These are phyloP conservation scores for Tetramitus jugosus DNA, from an alignment of 208 protist genomes.

Conservation along the genomic window DNA sequence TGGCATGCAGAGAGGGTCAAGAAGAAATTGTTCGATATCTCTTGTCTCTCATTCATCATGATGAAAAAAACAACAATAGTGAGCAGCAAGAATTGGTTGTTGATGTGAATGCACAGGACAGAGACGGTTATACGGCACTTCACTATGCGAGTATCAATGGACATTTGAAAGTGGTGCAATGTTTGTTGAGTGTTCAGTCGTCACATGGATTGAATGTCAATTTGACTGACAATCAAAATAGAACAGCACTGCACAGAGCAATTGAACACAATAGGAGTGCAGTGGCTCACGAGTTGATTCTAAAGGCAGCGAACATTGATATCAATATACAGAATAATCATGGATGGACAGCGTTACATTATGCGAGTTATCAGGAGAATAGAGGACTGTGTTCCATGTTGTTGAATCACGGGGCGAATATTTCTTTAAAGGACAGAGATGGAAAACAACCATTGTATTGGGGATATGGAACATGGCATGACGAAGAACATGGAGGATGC, in stretches of 20 bases:
- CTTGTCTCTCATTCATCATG: too few relatives aligned
- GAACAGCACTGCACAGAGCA: conserved; percentile 12
- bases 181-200: background rate
- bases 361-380: background rate
- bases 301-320: background rate
- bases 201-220: background rate
- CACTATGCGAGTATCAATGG: conserved; percentile 1
- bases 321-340: conserved; percentile 8
- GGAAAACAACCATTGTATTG: background rate
- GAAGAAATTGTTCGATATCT: background rate
- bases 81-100: too few relatives aligned
- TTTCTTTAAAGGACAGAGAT: conserved; percentile 1
- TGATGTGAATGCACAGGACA: conserved; percentile 17
- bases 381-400: background rate
- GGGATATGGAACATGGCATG: background rate
- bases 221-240: background rate
- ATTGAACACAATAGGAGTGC: background rate
- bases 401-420: conserved; percentile 5
- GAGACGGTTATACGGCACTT: conserved; percentile 15
- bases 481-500: too few relatives aligned
- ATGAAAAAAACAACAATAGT: too few relatives aligned
- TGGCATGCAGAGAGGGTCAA: background rate
- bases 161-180: background rate
- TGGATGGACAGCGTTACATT: conserved; percentile 14
- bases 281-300: background rate